Evolutionary conservation across 495 filamentous ascomycete genomes (phyloP).

Genomic region (Margaritispora aquatica): DNA sequence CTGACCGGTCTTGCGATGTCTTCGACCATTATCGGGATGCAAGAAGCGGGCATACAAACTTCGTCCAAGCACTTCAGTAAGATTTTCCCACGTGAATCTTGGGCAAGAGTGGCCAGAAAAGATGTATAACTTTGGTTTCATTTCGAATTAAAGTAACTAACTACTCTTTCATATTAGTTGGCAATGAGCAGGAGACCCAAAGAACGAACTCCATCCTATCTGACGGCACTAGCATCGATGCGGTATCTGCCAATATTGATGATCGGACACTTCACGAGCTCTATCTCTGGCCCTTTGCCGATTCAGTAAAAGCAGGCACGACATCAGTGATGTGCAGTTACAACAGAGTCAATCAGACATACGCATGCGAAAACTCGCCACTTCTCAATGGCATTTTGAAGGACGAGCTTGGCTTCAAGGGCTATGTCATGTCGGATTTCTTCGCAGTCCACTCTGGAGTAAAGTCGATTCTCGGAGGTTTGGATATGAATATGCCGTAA

Average conservation of each 20-base stretch:
- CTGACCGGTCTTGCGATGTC: constrained; percentile 65
- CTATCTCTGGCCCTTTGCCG: constrained; percentile 53
- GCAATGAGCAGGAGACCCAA: constrained; percentile 76
- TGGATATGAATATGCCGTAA: constrained; percentile 95
- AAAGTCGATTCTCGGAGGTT: constrained; percentile 64
- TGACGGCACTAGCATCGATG: constrained; percentile 9
- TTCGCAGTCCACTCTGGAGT: constrained; percentile 80
- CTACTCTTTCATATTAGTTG: constrained; percentile 32
- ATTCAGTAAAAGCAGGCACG: constrained; percentile 63
- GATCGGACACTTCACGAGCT: constrained; percentile 91
- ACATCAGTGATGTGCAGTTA: constrained; percentile 91
- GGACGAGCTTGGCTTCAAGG: constrained; percentile 85
- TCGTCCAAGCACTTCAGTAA: constrained; percentile 69
- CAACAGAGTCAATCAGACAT: constrained; percentile 73
- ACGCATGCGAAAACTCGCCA: constrained; percentile 63
- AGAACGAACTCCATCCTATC: constrained; percentile 46
- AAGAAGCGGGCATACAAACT: constrained; percentile 72
- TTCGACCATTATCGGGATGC: constrained; percentile 70
- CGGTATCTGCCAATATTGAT: constrained; percentile 75
- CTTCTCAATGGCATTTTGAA: constrained; percentile 77
- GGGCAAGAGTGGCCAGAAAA: too few species aligned
- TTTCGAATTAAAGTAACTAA: not conserved
- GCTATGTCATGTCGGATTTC: constrained; percentile 89
- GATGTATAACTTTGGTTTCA: not conserved
- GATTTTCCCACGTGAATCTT: too few species aligned